Evolutionary conservation across 345 rosid species (phyloP), one percentile per base, ranked within the genome.

Genomic region (Eucalyptus sp.): DNA sequence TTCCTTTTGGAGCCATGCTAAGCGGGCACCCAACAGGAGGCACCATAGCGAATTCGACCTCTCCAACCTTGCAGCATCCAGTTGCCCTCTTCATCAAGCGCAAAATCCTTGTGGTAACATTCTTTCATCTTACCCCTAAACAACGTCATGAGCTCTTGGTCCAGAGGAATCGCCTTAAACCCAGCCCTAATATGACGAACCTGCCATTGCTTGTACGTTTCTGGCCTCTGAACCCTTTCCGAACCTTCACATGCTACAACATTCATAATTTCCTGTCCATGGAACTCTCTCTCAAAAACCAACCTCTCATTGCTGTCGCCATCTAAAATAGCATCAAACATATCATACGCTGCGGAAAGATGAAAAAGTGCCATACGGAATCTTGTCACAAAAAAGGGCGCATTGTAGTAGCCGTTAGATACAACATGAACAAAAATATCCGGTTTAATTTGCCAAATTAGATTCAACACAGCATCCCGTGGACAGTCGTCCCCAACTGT

Each of bases 51-150:
- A 33, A 33, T 33, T 33, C 98, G 92, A 83, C 99, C 99, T 93
- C 96, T 97, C 99, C 99, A 97, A 83, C 96, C 98, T 91, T 92
- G 96, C 89, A 96, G 90, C 93, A 96, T 93, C 98, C 98, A 97
- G 66, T 93, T 79, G 86, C 89, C 58, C 89, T 94, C 96, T 90
- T 93, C 92, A 88, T 95, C 96, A 16, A 97, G 86, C 46, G 93
- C 92, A 88, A 95, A 97, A 90, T 97, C 96, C 87, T 94, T 93
- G 90, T 97, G 96, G 92, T 96, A 97, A 89, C 93, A 76, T 24
- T 50, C 64, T 91, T 92, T 93, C 87, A 95, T 37, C 90, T 94
- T 95, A 9, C 13, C 48, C 33, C 90, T 86, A 18, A 93, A 89
- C 10, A 48, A 88, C 81, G 91, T 91, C 90, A 95, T 88, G 87